Percentiles rank a stretch among this genome's conserved stretches.
phyloP scores from a whole-genome alignment of 23 red algal species.

The Cyanidiococcus yangmingshanensis region DNA sequence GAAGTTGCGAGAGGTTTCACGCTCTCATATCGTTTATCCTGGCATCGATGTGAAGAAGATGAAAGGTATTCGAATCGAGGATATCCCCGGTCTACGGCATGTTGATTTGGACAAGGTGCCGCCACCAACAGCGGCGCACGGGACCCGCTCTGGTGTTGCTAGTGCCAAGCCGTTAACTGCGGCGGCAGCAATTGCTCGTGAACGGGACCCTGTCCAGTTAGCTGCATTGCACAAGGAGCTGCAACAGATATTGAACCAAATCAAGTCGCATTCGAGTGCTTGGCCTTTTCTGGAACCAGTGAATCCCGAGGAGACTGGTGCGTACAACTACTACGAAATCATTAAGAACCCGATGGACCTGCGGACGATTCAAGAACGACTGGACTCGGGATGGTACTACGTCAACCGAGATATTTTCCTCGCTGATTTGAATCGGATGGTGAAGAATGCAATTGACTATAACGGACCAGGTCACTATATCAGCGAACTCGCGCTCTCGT shows the following conservation, averaged over 20 bases:
- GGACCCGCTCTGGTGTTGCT: slow-evolving; percentile 35
- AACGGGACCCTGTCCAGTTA: slow-evolving; percentile 49
- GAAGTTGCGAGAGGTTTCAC: slow-evolving; percentile 80
- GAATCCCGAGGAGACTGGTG: slow-evolving; percentile 85
- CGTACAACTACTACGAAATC: slow-evolving; percentile 92
- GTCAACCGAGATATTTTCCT: slow-evolving; percentile 95
- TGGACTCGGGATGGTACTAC: slow-evolving; percentile 87
- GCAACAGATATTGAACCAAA: slow-evolving; percentile 74
- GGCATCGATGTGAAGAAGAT: slow-evolving; percentile 69
- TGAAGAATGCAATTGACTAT: slow-evolving; percentile 79
- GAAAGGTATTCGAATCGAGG: slow-evolving; percentile 57
- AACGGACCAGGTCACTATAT: slow-evolving; percentile 93
- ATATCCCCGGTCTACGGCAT: slow-evolving; percentile 81
- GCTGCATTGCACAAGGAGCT: slow-evolving; percentile 73
- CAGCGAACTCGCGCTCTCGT: slow-evolving; percentile 54
- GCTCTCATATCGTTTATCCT: slow-evolving; percentile 83
- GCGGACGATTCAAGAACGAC: slow-evolving; percentile 71
- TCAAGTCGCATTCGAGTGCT: slow-evolving; percentile 79
- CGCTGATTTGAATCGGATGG: slow-evolving; percentile 93
- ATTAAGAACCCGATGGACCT: slow-evolving; percentile 99
- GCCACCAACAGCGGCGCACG: slow-evolving; percentile 15
- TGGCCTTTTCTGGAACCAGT: slow-evolving; percentile 99
- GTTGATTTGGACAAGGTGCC: slow-evolving; percentile 55
- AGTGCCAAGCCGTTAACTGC: slow-evolving; percentile 1
- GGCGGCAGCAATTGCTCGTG: slow-evolving; percentile 33